A percentile compares a stretch with the other conserved stretches of the same genome.
Conservation (phyloP, 2,329 filamentous ascomycete species). For the Colletotrichum sp. region DNA sequence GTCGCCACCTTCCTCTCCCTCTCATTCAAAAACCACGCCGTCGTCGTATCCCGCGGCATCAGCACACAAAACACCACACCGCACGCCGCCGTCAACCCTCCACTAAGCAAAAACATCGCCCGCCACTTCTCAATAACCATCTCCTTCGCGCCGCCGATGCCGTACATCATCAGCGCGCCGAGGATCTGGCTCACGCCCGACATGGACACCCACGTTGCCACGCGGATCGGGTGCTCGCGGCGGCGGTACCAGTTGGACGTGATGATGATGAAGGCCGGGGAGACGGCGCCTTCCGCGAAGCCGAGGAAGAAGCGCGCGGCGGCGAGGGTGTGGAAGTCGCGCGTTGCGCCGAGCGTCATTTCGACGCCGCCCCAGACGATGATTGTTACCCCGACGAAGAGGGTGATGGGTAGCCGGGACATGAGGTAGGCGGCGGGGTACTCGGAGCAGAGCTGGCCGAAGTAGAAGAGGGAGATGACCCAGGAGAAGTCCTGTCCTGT, state of each 20-base stretch:
- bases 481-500: conserved; percentile 16
- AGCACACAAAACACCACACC: not conserved
- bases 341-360: conserved; percentile 26
- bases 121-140: conserved; percentile 23
- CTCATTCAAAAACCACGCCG: conserved; percentile 5
- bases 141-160: conserved; percentile 21
- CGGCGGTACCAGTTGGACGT: conserved; percentile 35
- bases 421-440: conserved; percentile 18
- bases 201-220: conserved; percentile 33
- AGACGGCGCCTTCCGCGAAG: conserved; percentile 33
- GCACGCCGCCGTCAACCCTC: not conserved
- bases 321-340: conserved; percentile 28
- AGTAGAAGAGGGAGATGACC: conserved; percentile 20
- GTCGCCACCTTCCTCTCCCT: not conserved
- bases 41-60: conserved; percentile 9
- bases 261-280: conserved; percentile 36
- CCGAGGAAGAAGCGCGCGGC: conserved; percentile 33
- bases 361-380: conserved; percentile 29
- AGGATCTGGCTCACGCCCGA: conserved; percentile 31
- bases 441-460: conserved; percentile 20
- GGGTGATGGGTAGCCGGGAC: conserved; percentile 9
- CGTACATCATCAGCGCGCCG: conserved; percentile 33
- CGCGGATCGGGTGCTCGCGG: conserved; percentile 32
- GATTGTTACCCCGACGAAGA: conserved; percentile 19
- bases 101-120: conserved; percentile 25